Base-by-base conservation (phyloP, 805 yeast genomes). In the Ogataea methylovora region DNA sequence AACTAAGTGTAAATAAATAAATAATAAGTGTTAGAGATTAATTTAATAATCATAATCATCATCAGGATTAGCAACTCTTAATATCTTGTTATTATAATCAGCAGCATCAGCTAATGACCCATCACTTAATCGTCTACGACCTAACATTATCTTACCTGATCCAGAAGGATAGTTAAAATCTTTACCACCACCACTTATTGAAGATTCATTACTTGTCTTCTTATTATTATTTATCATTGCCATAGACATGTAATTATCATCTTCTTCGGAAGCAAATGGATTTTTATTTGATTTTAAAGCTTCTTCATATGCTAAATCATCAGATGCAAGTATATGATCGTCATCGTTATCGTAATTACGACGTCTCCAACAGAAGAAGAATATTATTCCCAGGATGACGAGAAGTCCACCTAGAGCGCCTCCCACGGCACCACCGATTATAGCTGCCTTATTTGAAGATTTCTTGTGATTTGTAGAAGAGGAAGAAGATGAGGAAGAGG, bases 41-140 rank as follows among this genome's bases (percentile, higher is more conserved):
- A 16, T 14, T 21, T 18, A 28, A 23, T 37, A 38, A 28, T 44
- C 43, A 20, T 40, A 39, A 35, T 58, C 62, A 43, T 71, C 78
- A 54, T 85, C 95, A 1, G 96, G 95, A 50, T 88, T 88, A 23
- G 94, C 88, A 10, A 88, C 94, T 39, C 86, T 79, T 30, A 88
- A 65, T 14, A 84, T 77, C 61, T 85, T 85, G 51, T 87, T 67
- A 32, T 84, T 70, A 58, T 80, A 84, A 54, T 84, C 92, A 4
- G 84, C 76, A 41, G 83, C 94, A 54, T 86, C 94, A 9, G 94
- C 88, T 35, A 88, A 64, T 3, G 90, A 78, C 4, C 95, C 95
- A 48, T 84, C 90, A 48, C 87, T 77, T 41, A 84, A 67, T 43
- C 95, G 67, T 50, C 94, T 76, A 51, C 88, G 75, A 25, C 94